Conservation (phyloP, 768 basidiomycete genomes). For the Vishniacozyma victoriae region DNA sequence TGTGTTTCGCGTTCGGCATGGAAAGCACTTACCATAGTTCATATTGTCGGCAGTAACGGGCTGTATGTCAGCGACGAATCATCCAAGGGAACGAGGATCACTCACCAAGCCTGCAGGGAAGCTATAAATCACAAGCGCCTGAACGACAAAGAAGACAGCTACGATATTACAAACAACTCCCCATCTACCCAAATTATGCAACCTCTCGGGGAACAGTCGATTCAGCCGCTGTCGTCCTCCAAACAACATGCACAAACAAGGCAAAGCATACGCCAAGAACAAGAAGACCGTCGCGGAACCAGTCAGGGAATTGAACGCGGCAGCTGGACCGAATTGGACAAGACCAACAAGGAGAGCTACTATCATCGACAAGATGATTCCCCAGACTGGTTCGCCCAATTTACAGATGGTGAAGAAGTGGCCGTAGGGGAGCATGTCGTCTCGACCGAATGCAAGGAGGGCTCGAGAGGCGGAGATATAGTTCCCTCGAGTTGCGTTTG, state of each 20-base stretch:
- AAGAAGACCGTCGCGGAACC: slow-evolving; percentile 16
- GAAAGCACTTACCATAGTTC: slow-evolving; percentile 10
- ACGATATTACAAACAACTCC: slow-evolving; percentile 16
- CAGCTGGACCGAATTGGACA: slow-evolving; percentile 14
- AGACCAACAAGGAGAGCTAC: slow-evolving; percentile 10
- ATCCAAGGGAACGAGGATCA: background rate
- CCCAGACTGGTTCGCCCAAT: slow-evolving; percentile 20
- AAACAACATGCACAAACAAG: slow-evolving; percentile 14
- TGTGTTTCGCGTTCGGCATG: background rate
- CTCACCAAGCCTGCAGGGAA: slow-evolving; percentile 17
- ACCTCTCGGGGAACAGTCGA: slow-evolving; percentile 6
- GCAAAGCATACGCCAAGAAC: slow-evolving; percentile 14
- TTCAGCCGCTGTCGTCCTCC: slow-evolving; percentile 13
- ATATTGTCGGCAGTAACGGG: slow-evolving; percentile 11
- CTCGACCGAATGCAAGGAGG: slow-evolving; percentile 14
- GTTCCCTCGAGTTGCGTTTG: slow-evolving; percentile 14
- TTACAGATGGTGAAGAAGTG: slow-evolving; percentile 5
- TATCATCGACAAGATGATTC: slow-evolving; percentile 6
- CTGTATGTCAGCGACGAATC: background rate
- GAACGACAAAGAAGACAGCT: slow-evolving; percentile 13
- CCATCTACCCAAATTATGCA: slow-evolving; percentile 14
- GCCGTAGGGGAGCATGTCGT: slow-evolving; percentile 9
- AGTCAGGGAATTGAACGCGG: slow-evolving; percentile 16
- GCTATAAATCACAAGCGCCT: slow-evolving; percentile 13
- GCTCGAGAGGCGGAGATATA: slow-evolving; percentile 6